A percentile compares a stretch with the other conserved stretches of the same genome.
Evolutionary conservation across 306 rosid genomes (phyloP).

Genomic region (Castanopsis chinensis): DNA sequence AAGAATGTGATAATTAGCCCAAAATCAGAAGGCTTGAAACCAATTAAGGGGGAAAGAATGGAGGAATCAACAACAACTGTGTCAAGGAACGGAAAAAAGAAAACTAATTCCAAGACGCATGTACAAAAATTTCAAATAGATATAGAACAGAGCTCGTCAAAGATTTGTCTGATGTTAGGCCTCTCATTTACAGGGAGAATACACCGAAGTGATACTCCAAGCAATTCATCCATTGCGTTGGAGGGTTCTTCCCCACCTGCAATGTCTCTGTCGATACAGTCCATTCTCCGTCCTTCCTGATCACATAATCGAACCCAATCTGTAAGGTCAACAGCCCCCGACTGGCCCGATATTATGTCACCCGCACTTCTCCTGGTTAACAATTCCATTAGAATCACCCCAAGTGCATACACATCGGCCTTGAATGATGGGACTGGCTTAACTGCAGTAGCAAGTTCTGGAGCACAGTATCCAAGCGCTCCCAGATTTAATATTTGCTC

Average conservation of each 20-base stretch:
- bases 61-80: slow-evolving; percentile 46
- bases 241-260: slow-evolving; percentile 81
- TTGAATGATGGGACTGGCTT: slow-evolving; percentile 82
- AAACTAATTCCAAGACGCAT: slow-evolving; percentile 79
- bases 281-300: slow-evolving; percentile 91
- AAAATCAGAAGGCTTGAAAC: slow-evolving; percentile 61
- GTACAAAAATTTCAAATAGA: slow-evolving; percentile 72
- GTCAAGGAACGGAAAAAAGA: slow-evolving; percentile 68
- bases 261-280: slow-evolving; percentile 91
- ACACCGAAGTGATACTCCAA: slow-evolving; percentile 81
- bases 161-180: slow-evolving; percentile 99
- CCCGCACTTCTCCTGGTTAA: slow-evolving; percentile 95
- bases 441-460: slow-evolving; percentile 72
- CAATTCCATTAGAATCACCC: slow-evolving; percentile 90
- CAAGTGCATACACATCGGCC: slow-evolving; percentile 92
- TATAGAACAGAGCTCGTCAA: slow-evolving; percentile 77
- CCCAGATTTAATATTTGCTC: slow-evolving; percentile 94
- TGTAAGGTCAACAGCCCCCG: slow-evolving; percentile 94
- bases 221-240: slow-evolving; percentile 77
- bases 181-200: slow-evolving; percentile 98
- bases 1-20: slow-evolving; percentile 67
- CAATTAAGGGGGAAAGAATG: slow-evolving; percentile 51
- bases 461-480: slow-evolving; percentile 94
- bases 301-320: slow-evolving; percentile 98
- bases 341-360: slow-evolving; percentile 92